Evolutionary conservation across 1,284 basidiomycete species (phyloP).

Genomic region (Naganishia cerealis): DNA sequence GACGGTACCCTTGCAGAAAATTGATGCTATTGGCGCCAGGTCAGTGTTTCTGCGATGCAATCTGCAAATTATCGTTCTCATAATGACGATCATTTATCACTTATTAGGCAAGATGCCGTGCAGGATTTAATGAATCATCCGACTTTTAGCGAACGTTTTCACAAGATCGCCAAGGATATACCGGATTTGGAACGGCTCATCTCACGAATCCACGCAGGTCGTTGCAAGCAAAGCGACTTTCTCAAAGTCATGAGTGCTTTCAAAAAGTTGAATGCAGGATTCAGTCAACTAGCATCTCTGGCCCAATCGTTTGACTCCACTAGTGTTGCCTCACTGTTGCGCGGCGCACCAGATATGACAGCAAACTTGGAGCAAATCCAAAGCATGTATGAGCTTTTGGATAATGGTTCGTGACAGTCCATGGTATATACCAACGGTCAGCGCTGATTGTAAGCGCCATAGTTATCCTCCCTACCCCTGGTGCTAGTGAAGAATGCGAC

Average conservation of each 20-base stretch:
- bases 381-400: constrained; percentile 66
- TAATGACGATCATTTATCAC: constrained; percentile 7
- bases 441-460: constrained; percentile 5
- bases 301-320: constrained; percentile 73
- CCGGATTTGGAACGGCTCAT: constrained; percentile 92
- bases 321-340: constrained; percentile 70
- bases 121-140: constrained; percentile 78
- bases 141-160: constrained; percentile 73
- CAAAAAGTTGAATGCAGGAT: constrained; percentile 66
- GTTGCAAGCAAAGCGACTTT: constrained; percentile 81
- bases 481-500: constrained; percentile 83
- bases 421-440: neutral
- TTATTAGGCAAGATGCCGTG: constrained; percentile 80
- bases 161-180: constrained; percentile 70
- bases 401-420: constrained; percentile 61
- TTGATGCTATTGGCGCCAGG: constrained; percentile 81
- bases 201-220: constrained; percentile 87
- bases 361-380: constrained; percentile 65
- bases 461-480: constrained; percentile 69
- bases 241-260: constrained; percentile 75
- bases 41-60: constrained; percentile 46
- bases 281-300: constrained; percentile 64
- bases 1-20: constrained; percentile 78
- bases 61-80: neutral
- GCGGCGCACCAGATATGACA: constrained; percentile 75